Conservation (phyloP, 208 protist genomes). For the Zelonia costaricensis region DNA sequence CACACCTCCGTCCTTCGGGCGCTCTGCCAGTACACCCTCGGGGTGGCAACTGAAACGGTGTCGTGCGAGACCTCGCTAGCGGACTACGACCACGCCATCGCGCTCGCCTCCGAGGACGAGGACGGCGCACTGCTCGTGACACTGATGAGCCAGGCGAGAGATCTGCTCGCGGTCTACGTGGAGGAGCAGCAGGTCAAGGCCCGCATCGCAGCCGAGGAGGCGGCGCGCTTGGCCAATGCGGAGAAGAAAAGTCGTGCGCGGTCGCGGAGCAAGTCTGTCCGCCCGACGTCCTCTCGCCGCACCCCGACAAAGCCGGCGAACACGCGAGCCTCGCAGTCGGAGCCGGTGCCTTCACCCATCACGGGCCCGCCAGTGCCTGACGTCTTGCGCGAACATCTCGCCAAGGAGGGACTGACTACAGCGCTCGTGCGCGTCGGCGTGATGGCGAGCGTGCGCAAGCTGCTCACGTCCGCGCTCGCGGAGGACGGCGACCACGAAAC, state of each 20-base stretch:
- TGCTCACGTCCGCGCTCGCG: constrained; percentile 4
- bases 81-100: constrained; percentile 22
- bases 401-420: constrained; percentile 20
- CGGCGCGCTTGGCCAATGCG: not conserved
- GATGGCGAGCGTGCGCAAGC: constrained; percentile 1
- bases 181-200: constrained; percentile 17
- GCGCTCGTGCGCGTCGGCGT: constrained; percentile 9
- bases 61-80: constrained; percentile 20
- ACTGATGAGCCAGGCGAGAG: constrained; percentile 15
- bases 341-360: not conserved
- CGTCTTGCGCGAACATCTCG: constrained; percentile 23
- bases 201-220: constrained; percentile 11
- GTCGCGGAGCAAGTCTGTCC: not conserved
- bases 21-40: constrained; percentile 17
- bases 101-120: not conserved
- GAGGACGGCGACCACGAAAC: not conserved
- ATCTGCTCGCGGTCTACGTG: constrained; percentile 9
- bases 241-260: constrained; percentile 8
- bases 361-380: constrained; percentile 25
- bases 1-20: constrained; percentile 12
- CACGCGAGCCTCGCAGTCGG: constrained; percentile 9
- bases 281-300: constrained; percentile 10
- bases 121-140: not conserved
- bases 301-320: constrained; percentile 5
- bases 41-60: constrained; percentile 7